Conservation (phyloP, 1,284 basidiomycete genomes). For the Heterobasidion annosum region DNA sequence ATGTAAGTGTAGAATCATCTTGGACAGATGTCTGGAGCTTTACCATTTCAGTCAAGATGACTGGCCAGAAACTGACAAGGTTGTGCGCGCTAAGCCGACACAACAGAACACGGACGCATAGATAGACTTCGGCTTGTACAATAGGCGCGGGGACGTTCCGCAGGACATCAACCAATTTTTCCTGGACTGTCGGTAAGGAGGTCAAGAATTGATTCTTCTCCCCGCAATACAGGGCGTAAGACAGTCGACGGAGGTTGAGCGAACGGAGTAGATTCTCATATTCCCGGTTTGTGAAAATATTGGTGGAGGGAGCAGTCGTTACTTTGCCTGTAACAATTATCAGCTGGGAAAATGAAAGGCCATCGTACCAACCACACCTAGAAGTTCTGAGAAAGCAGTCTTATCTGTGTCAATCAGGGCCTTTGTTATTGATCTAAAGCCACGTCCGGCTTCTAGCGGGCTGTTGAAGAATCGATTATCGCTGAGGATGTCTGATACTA, state of each 20-base stretch:
- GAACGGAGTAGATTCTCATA: slow-evolving; percentile 89
- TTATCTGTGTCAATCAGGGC: slow-evolving; percentile 83
- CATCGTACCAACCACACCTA: slow-evolving; percentile 40
- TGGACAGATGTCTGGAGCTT: slow-evolving; percentile 16
- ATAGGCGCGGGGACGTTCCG: slow-evolving; percentile 75
- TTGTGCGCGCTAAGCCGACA: slow-evolving; percentile 91
- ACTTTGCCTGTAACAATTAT: slow-evolving; percentile 54
- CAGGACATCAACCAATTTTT: slow-evolving; percentile 92
- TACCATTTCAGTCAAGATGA: slow-evolving; percentile 88
- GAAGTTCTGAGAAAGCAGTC: slow-evolving; percentile 76
- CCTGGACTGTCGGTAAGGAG: slow-evolving; percentile 89
- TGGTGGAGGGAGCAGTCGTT: slow-evolving; percentile 81
- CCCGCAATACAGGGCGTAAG: slow-evolving; percentile 78
- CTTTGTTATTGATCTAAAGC: slow-evolving; percentile 78
- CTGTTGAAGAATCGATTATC: slow-evolving; percentile 87
- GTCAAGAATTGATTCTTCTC: slow-evolving; percentile 88
- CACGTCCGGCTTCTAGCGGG: slow-evolving; percentile 39
- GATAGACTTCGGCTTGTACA: slow-evolving; percentile 90
- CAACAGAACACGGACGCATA: slow-evolving; percentile 87
- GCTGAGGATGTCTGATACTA: slow-evolving; percentile 75
- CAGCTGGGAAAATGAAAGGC: slow-evolving; percentile 1
- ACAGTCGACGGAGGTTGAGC: slow-evolving; percentile 80
- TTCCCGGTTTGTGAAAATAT: slow-evolving; percentile 95
- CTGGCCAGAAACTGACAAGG: slow-evolving; percentile 94
- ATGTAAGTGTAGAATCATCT: slow-evolving; percentile 7